phyloP scores from a whole-genome alignment of 805 yeast species.

The Wickerhamiella allomyrinae region DNA sequence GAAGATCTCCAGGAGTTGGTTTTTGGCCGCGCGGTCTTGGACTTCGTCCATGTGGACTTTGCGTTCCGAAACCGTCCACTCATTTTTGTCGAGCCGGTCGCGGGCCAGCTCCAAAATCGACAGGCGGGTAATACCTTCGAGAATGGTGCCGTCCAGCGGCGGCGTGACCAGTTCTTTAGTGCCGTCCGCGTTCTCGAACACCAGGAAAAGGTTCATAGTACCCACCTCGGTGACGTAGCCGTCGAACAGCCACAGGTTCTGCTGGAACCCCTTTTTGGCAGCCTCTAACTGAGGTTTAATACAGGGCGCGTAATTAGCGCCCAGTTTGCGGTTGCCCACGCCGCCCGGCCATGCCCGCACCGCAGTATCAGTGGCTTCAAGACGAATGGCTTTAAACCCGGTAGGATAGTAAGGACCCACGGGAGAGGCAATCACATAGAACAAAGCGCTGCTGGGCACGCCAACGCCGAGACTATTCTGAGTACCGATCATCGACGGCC shows the following conservation, averaged over 20 bases:
- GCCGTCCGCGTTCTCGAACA: slow-evolving; percentile 62
- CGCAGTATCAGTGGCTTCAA: slow-evolving; percentile 92
- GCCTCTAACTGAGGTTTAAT: slow-evolving; percentile 83
- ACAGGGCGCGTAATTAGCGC: slow-evolving; percentile 97
- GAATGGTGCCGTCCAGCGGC: slow-evolving; percentile 92
- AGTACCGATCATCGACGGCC: slow-evolving; percentile 95
- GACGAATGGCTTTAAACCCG: slow-evolving; percentile 87
- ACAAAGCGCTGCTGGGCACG: slow-evolving; percentile 64
- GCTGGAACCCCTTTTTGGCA: slow-evolving; percentile 83
- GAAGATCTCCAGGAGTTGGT: slow-evolving; percentile 83
- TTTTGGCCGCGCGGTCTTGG: slow-evolving; percentile 57
- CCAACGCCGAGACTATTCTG: slow-evolving; percentile 78
- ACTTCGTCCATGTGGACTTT: slow-evolving; percentile 71
- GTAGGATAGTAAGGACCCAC: slow-evolving; percentile 94
- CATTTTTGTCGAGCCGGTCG: slow-evolving; percentile 54
- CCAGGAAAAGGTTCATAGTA: slow-evolving; percentile 91
- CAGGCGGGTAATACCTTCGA: slow-evolving; percentile 94
- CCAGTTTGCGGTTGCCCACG: slow-evolving; percentile 88
- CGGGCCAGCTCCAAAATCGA: slow-evolving; percentile 67
- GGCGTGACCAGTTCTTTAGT: slow-evolving; percentile 88
- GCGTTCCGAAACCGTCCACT: slow-evolving; percentile 80
- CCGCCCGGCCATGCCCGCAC: slow-evolving; percentile 99
- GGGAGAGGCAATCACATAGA: slow-evolving; percentile 83
- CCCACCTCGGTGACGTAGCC: slow-evolving; percentile 88
- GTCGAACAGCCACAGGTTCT: slow-evolving; percentile 91